Percentiles rank a stretch among this genome's conserved stretches.
Conservation (phyloP, 257 asterid species). For the Przewalskia tangutica region DNA sequence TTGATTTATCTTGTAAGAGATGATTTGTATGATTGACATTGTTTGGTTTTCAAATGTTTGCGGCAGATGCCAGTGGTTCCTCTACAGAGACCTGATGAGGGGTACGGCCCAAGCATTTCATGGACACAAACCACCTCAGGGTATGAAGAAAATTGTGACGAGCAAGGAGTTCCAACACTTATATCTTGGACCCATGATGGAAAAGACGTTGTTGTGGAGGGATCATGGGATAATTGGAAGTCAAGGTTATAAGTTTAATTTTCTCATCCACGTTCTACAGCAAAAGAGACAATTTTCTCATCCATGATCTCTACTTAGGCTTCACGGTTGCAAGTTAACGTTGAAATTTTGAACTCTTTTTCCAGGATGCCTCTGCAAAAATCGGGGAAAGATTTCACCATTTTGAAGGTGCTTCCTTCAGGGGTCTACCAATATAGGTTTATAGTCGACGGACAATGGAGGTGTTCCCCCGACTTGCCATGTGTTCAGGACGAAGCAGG, state of each 20-base stretch:
- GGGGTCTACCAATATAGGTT: conserved; percentile 93
- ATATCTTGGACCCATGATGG: conserved; percentile 85
- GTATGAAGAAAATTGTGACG: conserved; percentile 45
- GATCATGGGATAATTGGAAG: conserved; percentile 97
- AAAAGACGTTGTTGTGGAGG: conserved; percentile 82
- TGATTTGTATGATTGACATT: not conserved
- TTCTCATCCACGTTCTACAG: not conserved
- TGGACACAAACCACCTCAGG: conserved; percentile 68
- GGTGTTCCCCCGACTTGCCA: conserved; percentile 69
- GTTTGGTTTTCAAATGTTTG: not conserved
- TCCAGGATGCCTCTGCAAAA: conserved; percentile 75
- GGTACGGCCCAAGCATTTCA: conserved; percentile 56
- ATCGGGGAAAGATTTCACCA: conserved; percentile 93
- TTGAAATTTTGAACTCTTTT: not conserved
- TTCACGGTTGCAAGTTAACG: conserved; percentile 5
- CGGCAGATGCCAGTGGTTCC: conserved; percentile 86
- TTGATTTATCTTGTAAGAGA: not conserved
- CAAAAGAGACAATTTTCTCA: not conserved
- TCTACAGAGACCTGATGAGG: conserved; percentile 81
- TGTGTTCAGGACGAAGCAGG: conserved; percentile 81
- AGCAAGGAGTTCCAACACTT: conserved; percentile 87
- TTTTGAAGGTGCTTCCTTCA: conserved; percentile 89
- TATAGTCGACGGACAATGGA: conserved; percentile 80
- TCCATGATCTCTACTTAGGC: not conserved
- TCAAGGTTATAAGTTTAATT: conserved; percentile 36